phyloP scores from a whole-genome alignment of 208 protist genomes.

The Wallacemonas sp. region DNA sequence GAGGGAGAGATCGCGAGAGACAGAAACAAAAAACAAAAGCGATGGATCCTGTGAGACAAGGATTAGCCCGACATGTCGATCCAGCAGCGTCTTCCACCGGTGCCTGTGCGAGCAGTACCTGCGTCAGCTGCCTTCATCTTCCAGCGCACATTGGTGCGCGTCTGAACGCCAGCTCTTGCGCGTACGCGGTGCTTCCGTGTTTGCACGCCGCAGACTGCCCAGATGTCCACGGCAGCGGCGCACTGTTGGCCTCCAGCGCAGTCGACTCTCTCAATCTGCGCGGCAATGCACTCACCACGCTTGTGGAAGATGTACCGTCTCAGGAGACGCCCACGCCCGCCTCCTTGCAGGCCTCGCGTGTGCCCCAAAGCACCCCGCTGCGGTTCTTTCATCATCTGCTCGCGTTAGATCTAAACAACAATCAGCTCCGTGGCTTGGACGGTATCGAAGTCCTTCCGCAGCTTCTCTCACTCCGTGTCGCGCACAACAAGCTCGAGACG shows the following conservation, averaged over 20 bases:
- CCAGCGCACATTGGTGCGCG: constrained; percentile 9
- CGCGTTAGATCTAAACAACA: constrained; percentile 61
- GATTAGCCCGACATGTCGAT: neutral
- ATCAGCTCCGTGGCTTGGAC: constrained; percentile 41
- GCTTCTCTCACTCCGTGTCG: constrained; percentile 51
- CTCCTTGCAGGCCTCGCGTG: neutral
- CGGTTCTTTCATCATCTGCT: constrained; percentile 36
- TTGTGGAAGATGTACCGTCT: no score
- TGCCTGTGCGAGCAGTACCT: no score
- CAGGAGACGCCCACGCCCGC: neutral
- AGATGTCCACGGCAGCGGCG: constrained; percentile 40
- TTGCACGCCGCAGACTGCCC: constrained; percentile 26
- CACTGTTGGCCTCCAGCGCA: constrained; percentile 12
- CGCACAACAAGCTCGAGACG: constrained; percentile 51
- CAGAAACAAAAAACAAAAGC: no score
- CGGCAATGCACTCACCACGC: constrained; percentile 30
- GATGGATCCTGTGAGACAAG: no score
- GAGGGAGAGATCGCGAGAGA: no score
- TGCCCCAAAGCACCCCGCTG: constrained; percentile 19
- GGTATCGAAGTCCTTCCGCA: constrained; percentile 49
- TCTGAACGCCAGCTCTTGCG: constrained; percentile 24
- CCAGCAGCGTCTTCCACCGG: no score
- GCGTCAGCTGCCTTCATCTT: neutral
- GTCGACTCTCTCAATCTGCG: constrained; percentile 41
- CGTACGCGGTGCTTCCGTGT: constrained; percentile 44